Conservation (phyloP, 2,329 filamentous ascomycete genomes). For the Beauveria caledonica region DNA sequence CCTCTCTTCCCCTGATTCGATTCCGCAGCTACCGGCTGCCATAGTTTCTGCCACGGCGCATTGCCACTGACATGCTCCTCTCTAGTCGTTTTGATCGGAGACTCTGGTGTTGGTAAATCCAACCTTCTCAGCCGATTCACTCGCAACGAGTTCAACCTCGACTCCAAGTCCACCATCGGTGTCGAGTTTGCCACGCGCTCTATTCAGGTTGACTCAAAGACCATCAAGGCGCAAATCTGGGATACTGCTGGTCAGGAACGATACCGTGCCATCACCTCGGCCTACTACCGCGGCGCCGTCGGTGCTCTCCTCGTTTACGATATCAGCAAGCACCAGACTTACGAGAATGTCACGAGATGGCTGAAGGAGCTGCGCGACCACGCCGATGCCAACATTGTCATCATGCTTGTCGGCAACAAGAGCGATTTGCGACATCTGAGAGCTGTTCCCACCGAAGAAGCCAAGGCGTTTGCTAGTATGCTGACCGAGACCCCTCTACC, state of each 20-base stretch:
- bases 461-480: constrained; percentile 93
- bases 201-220: constrained; percentile 98
- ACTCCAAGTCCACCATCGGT: constrained; percentile 99
- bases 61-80: constrained; percentile 23
- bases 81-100: constrained; percentile 93
- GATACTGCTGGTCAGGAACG: constrained; percentile 98
- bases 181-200: constrained; percentile 98
- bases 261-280: constrained; percentile 97
- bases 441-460: constrained; percentile 94
- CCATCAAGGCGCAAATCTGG: constrained; percentile 99
- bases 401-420: constrained; percentile 99
- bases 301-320: constrained; percentile 97
- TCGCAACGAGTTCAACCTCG: constrained; percentile 98
- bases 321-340: constrained; percentile 99
- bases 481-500: constrained; percentile 12
- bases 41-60: constrained; percentile 14
- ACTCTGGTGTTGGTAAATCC: constrained; percentile 99
- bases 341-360: constrained; percentile 98
- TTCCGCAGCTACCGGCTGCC: neutral
- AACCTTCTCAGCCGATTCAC: constrained; percentile 99
- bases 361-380: constrained; percentile 97
- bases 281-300: constrained; percentile 96
- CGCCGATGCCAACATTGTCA: constrained; percentile 97
- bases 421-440: constrained; percentile 98
- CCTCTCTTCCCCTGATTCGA: constrained; percentile 1